These are phyloP conservation scores for Claviceps humidiphila DNA, from an alignment of 2,329 filamentous ascomycete genomes.

Conservation along the genomic window DNA sequence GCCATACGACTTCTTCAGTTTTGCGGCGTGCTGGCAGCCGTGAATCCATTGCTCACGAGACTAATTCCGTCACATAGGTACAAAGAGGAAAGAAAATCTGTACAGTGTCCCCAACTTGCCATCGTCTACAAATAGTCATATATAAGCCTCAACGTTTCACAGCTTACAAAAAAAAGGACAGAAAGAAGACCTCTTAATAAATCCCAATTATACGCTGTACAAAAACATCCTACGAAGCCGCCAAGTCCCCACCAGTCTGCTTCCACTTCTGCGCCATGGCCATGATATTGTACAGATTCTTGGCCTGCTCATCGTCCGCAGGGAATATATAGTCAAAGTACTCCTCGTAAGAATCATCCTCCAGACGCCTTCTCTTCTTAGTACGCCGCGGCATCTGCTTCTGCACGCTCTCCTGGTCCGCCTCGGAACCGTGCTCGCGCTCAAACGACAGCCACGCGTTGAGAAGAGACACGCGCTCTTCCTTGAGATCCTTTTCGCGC, in stretches of 20 bases:
- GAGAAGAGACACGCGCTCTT: conserved; percentile 84
- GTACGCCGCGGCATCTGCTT: conserved; percentile 87
- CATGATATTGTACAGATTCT: conserved; percentile 71
- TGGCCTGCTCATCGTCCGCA: conserved; percentile 77
- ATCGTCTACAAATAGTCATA: too few species aligned
- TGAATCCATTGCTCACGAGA: too few species aligned
- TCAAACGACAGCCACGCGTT: conserved; percentile 92
- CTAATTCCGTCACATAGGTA: too few species aligned
- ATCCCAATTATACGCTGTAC: not conserved
- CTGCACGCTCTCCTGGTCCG: conserved; percentile 71
- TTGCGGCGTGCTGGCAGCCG: too few species aligned
- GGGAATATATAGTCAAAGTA: conserved; percentile 97
- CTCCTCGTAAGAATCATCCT: conserved; percentile 86
- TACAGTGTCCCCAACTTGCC: too few species aligned
- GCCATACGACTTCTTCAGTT: too few species aligned
- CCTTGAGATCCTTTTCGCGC: conserved; percentile 81
- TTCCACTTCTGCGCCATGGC: conserved; percentile 85
- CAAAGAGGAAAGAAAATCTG: too few species aligned
- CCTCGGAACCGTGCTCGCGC: conserved; percentile 61
- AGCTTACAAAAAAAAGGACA: too few species aligned
- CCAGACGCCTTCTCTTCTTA: conserved; percentile 83
- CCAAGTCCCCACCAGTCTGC: conserved; percentile 30
- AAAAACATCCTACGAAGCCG: conserved; percentile 9
- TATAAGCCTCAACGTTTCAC: too few species aligned
- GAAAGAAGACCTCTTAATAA: too few species aligned